Conservation (phyloP, 495 filamentous ascomycete species). For the Cladorrhinum samala region DNA sequence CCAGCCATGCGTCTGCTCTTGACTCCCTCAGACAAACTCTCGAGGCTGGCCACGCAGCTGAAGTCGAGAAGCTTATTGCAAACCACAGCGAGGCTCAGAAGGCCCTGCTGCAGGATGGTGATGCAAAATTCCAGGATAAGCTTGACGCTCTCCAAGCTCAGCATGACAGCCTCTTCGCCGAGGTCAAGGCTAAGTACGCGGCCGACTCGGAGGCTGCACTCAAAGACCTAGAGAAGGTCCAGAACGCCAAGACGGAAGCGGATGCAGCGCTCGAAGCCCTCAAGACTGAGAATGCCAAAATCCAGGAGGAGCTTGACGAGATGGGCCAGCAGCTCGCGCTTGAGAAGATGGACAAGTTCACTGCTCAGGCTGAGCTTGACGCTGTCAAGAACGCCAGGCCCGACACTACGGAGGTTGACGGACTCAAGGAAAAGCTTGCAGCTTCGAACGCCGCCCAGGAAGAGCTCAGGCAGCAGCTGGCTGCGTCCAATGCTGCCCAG, state of each 20-base stretch:
- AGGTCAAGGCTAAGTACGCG: conserved; percentile 36
- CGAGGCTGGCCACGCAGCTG: conserved; percentile 39
- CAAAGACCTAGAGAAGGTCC: conserved; percentile 20
- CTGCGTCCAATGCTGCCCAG: conserved; percentile 13
- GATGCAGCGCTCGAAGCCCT: conserved; percentile 17
- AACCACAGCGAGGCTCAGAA: conserved; percentile 40
- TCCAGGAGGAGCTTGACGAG: conserved; percentile 37
- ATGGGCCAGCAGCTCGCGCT: conserved; percentile 44
- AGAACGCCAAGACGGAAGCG: conserved; percentile 18
- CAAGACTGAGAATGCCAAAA: conserved; percentile 31
- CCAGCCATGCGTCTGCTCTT: conserved; percentile 32
- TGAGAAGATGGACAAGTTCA: conserved; percentile 51
- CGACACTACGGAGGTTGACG: conserved; percentile 41
- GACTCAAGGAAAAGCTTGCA: conserved; percentile 37
- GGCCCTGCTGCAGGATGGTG: conserved; percentile 30
- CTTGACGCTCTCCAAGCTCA: conserved; percentile 36
- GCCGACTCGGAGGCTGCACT: conserved; percentile 7
- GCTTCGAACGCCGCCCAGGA: conserved; percentile 16
- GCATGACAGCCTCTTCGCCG: conserved; percentile 37
- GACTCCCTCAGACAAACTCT: conserved; percentile 37
- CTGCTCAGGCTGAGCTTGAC: conserved; percentile 49
- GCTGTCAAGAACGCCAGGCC: conserved; percentile 45
- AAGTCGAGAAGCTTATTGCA: conserved; percentile 44
- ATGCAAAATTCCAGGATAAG: conserved; percentile 25
- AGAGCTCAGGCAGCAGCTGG: conserved; percentile 30